phyloP scores from a whole-genome alignment of 2,329 filamentous ascomycete genomes.

The Saccharata proteae region DNA sequence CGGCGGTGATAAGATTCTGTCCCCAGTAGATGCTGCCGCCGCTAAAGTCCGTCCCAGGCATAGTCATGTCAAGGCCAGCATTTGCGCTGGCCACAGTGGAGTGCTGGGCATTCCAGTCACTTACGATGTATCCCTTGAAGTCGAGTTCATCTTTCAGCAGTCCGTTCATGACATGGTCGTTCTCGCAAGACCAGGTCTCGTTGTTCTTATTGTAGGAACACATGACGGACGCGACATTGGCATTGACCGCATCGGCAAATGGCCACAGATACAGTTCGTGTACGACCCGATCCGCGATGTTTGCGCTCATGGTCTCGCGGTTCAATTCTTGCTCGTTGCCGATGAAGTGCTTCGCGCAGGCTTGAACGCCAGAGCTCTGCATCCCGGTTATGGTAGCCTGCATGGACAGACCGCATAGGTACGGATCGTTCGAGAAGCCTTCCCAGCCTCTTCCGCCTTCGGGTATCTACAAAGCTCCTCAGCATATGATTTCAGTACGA shows the following conservation, averaged over 20 bases:
- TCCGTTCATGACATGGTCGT: constrained; percentile 35
- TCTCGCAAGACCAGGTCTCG: constrained; percentile 39
- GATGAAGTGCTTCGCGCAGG: constrained; percentile 42
- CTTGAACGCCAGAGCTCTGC: constrained; percentile 30
- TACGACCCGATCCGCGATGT: constrained; percentile 52
- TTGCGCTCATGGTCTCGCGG: constrained; percentile 45
- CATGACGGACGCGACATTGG: constrained; percentile 49
- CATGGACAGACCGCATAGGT: constrained; percentile 30
- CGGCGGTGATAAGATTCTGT: constrained; percentile 37
- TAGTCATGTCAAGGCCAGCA: constrained; percentile 42
- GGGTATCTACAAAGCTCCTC: constrained; percentile 2
- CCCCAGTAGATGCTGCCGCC: constrained; percentile 43
- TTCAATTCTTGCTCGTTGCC: constrained; percentile 49
- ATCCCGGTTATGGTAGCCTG: constrained; percentile 27
- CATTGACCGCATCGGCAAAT: constrained; percentile 48
- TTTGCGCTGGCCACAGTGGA: constrained; percentile 32
- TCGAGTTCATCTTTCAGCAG: constrained; percentile 41
- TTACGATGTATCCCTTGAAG: constrained; percentile 35
- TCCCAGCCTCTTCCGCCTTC: constrained; percentile 33
- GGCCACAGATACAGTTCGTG: constrained; percentile 57
- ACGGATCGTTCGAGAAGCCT: constrained; percentile 31
- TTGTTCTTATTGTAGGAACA: constrained; percentile 38
- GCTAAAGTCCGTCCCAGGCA: constrained; percentile 35
- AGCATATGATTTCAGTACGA: no score
- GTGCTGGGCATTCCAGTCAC: constrained; percentile 37